These are phyloP conservation scores for Tetrastigma voinierianum DNA, from an alignment of 164 flowering plant genomes.

Conservation along the genomic window DNA sequence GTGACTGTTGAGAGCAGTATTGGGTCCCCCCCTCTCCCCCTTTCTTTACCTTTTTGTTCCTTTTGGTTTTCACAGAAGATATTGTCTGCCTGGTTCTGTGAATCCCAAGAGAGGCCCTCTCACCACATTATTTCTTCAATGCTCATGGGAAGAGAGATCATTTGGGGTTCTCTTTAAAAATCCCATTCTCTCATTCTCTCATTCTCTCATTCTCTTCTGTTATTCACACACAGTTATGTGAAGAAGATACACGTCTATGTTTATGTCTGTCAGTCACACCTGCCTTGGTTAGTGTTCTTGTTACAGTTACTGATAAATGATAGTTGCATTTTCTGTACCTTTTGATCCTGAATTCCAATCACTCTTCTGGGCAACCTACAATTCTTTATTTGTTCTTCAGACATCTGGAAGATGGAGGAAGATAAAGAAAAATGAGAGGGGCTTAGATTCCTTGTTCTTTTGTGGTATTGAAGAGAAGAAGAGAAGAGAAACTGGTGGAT, in stretches of 20 bases:
- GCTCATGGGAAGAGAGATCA: background rate
- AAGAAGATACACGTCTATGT: too few species aligned
- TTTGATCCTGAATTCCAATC: background rate
- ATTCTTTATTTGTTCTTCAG: background rate
- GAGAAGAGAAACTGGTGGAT: background rate
- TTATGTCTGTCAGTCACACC: too few species aligned
- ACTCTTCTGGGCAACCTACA: background rate
- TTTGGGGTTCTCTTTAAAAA: conserved; percentile 12
- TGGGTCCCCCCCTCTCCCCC: conserved; percentile 10
- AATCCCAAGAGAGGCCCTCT: conserved; percentile 14
- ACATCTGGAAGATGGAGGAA: background rate
- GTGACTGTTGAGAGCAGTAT: background rate
- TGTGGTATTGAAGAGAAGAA: background rate
- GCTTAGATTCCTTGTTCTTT: background rate
- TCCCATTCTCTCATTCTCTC: conserved; percentile 4
- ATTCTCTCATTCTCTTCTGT: conserved; percentile 10
- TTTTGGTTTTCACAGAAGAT: conserved; percentile 6
- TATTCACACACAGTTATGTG: background rate
- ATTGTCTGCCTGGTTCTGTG: conserved; percentile 15
- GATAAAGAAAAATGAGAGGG: background rate
- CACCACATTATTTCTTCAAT: background rate
- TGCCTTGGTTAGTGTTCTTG: too few species aligned
- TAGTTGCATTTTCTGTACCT: background rate
- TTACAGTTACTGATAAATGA: too few species aligned
- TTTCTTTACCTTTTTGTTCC: background rate